phyloP scores from a whole-genome alignment of 2,329 filamentous ascomycete species.

The Daldinia sp. region DNA sequence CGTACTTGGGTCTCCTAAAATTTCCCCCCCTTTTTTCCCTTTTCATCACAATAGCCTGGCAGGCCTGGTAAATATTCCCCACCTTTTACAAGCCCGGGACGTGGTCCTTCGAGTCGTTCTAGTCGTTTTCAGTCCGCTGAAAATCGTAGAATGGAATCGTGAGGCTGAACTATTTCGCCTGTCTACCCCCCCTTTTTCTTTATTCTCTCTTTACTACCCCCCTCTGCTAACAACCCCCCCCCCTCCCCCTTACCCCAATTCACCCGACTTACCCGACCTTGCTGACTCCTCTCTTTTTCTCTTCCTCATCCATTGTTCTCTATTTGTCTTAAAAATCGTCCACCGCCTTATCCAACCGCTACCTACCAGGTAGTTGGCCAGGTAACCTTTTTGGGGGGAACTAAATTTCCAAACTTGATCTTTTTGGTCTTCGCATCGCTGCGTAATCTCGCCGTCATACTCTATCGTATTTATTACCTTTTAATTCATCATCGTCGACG shows the following conservation, averaged over 20 bases:
- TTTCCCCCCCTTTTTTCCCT: neutral
- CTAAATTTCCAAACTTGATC: conserved; percentile 7
- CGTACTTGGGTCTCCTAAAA: too few species aligned
- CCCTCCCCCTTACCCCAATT: neutral
- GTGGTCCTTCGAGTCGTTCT: neutral
- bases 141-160: conserved; percentile 19
- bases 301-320: neutral
- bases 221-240: neutral
- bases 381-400: conserved; percentile 20
- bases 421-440: conserved; percentile 2
- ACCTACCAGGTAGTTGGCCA: conserved; percentile 21
- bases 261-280: conserved; percentile 2
- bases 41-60: neutral
- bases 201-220: neutral
- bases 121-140: neutral
- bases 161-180: conserved; percentile 28
- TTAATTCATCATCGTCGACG: neutral
- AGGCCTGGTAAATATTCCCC: too few species aligned
- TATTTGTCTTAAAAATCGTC: neutral
- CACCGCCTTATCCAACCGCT: conserved; percentile 9
- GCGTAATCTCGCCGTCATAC: conserved; percentile 33
- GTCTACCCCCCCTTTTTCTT: neutral
- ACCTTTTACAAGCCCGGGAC: neutral
- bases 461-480: neutral
- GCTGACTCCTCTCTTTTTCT: conserved; percentile 3